Conservation (phyloP, 2,329 filamentous ascomycete genomes). For the Fusarium secorum region DNA sequence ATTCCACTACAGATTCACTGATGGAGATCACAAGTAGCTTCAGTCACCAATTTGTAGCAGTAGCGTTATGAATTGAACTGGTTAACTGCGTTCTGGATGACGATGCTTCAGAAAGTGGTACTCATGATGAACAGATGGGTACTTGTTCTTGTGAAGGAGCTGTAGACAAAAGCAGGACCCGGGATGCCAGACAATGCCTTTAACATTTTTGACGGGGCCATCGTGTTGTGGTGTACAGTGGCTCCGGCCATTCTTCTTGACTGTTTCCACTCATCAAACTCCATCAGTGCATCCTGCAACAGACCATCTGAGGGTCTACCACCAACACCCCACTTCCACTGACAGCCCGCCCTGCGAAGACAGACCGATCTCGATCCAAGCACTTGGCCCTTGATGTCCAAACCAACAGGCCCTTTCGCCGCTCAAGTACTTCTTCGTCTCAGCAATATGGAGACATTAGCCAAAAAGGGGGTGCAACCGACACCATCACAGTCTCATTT, state of each 20-base stretch:
- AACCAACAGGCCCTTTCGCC: neutral
- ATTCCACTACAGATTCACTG: too few relatives aligned
- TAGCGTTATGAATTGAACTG: neutral
- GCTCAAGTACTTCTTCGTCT: accelerated
- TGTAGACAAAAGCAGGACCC: too few relatives aligned
- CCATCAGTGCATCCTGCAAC: too few relatives aligned
- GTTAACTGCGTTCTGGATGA: accelerated
- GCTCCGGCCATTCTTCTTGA: accelerated
- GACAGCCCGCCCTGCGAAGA: neutral
- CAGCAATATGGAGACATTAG: accelerated
- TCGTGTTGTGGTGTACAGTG: accelerated
- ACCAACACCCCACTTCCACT: neutral
- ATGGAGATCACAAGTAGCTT: too few relatives aligned
- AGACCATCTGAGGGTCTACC: accelerated
- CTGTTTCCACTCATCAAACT: accelerated
- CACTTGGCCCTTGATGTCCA: accelerated
- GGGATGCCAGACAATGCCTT: accelerated
- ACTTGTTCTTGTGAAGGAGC: neutral
- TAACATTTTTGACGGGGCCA: accelerated
- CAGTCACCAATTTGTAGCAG: accelerated
- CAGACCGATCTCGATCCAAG: accelerated
- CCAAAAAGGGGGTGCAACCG: neutral
- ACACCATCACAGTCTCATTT: neutral
- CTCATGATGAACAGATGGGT: accelerated
- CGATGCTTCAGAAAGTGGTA: too few relatives aligned